Conservation (phyloP, 495 filamentous ascomycete genomes). For the Aspergillus asperescens region DNA sequence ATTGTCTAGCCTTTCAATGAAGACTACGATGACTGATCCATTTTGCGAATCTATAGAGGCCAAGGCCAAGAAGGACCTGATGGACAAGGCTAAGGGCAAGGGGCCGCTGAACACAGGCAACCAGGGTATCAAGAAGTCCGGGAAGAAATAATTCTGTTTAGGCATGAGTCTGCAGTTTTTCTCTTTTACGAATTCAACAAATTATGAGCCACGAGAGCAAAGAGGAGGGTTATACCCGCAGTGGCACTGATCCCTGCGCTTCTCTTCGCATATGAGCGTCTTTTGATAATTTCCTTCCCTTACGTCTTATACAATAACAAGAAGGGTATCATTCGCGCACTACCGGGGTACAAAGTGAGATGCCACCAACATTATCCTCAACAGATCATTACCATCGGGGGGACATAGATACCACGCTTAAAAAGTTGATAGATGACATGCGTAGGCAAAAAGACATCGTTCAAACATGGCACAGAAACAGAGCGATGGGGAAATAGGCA, state of each 20-base stretch:
- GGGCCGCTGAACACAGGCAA: constrained; percentile 64
- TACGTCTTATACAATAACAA: constrained; percentile 11
- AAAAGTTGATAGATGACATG: constrained; percentile 1
- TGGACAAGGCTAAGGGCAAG: constrained; percentile 56
- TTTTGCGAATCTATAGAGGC: constrained; percentile 47
- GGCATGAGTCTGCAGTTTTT: not conserved
- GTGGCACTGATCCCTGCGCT: constrained; percentile 15
- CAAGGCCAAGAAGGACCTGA: constrained; percentile 71
- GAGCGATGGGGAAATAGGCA: not conserved
- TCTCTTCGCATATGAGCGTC: constrained; percentile 11
- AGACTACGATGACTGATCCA: not conserved
- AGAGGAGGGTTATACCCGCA: constrained; percentile 9
- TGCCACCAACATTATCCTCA: not conserved
- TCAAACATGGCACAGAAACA: not conserved
- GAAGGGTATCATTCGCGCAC: constrained; percentile 19
- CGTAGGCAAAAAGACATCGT: not conserved
- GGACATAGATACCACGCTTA: constrained; percentile 1
- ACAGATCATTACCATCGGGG: not conserved
- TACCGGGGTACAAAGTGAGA: constrained; percentile 3
- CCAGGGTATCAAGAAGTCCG: constrained; percentile 87
- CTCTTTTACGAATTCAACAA: constrained; percentile 32
- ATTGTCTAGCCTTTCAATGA: not conserved
- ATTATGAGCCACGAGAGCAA: constrained; percentile 23
- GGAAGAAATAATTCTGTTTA: constrained; percentile 66
- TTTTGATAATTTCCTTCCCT: constrained; percentile 1